phyloP scores from a whole-genome alignment of 179 eudicot genomes.

The Sideroxylon spinosum region DNA sequence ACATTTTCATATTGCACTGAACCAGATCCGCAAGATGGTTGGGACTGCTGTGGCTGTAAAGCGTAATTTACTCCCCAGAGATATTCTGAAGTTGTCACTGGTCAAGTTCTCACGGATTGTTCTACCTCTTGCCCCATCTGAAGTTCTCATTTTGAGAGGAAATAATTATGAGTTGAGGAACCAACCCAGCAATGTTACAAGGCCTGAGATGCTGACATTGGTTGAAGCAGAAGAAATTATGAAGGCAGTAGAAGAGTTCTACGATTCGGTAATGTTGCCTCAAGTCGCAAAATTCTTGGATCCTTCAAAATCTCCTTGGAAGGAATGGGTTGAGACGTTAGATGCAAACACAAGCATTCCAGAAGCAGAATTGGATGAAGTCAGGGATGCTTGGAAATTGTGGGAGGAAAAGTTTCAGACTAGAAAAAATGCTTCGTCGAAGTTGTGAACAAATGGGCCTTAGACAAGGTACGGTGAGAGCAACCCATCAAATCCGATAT shows the following conservation, averaged over 20 bases:
- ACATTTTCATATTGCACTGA: conserved; percentile 15
- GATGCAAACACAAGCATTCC: conserved; percentile 74
- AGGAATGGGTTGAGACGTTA: conserved; percentile 65
- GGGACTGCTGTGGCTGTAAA: conserved; percentile 88
- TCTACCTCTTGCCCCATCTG: conserved; percentile 87
- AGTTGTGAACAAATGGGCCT: conserved; percentile 13
- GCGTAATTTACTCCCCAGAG: conserved; percentile 78
- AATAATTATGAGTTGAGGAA: conserved; percentile 61
- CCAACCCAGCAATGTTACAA: conserved; percentile 48
- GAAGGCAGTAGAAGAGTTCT: conserved; percentile 59
- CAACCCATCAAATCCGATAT: not conserved
- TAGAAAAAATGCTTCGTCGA: conserved; percentile 18
- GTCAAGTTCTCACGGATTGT: conserved; percentile 75
- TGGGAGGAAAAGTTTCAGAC: conserved; percentile 47
- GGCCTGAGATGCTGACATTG: conserved; percentile 71
- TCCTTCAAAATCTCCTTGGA: conserved; percentile 67
- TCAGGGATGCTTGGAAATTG: conserved; percentile 56
- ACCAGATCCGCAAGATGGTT: conserved; percentile 96
- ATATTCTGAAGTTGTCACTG: conserved; percentile 60
- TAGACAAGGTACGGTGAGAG: not conserved
- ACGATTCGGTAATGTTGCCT: conserved; percentile 50
- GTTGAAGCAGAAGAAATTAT: conserved; percentile 71
- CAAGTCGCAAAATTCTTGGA: conserved; percentile 67
- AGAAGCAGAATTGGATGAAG: conserved; percentile 56
- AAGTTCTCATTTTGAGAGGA: conserved; percentile 70